Evolutionary conservation across 2,329 filamentous ascomycete genomes (phyloP), one percentile per base, ranked within the genome.

Genomic region (Triangularia setosa): DNA sequence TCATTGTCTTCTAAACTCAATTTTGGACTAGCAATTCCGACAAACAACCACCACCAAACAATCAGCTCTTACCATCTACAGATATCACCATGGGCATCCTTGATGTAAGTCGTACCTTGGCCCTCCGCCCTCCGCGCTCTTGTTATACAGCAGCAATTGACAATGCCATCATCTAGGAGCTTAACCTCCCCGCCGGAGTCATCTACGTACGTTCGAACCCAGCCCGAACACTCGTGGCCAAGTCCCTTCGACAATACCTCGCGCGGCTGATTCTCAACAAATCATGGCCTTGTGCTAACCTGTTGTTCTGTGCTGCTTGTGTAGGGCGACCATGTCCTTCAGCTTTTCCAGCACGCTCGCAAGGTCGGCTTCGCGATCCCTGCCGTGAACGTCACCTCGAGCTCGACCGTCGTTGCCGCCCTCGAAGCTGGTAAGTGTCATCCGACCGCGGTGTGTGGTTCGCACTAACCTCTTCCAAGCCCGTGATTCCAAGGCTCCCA

Each of bases 321-420:
- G 58, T 48, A 11, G 61, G 68, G 68, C 55, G 68, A 70, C 33
- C 64, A 69, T 62, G 68, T 69, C 35, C 61, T 69, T 56, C 67
- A 72, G 72, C 90, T 97, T 75, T 97, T 97, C 84, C 86, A 93
- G 80, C 92, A 97, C 80, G 91, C 91, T 72, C 90, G 93, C 78
- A 86, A 95, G 83, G 86, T 96, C 76, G 82, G 90, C 70, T 97
- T 93, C 75, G 93, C 93, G 74, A 92, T 97, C 73, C 93, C 92
- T 66, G 92, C 92, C 75, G 88, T 93, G 78, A 97, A 98, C 82
- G 91, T 96, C 76, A 98, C 94, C 73, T 96, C 93, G 52, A 96
- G 91, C 68, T 97, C 92, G 68, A 84, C 82, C 61, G 75, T 73
- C 58, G 90, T 97, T 71, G 88, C 92, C 73, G 82, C 92, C 62